These are phyloP conservation scores for Colletotrichum karsti DNA, from an alignment of 2,329 filamentous ascomycete genomes.

Conservation along the genomic window DNA sequence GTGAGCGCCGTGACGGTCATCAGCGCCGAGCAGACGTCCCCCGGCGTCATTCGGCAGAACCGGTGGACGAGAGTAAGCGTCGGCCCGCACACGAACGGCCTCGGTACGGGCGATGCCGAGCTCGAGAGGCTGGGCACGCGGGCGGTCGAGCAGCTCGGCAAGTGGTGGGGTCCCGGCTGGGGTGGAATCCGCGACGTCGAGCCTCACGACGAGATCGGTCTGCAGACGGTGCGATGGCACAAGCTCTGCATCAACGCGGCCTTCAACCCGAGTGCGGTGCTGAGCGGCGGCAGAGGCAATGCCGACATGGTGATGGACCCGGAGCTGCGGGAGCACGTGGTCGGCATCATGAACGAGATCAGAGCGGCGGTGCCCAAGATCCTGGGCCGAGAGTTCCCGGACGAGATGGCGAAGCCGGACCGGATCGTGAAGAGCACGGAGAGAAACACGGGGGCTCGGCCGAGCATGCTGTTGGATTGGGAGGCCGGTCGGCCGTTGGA, in stretches of 20 bases:
- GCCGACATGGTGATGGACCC: constrained; percentile 71
- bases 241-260: constrained; percentile 81
- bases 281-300: constrained; percentile 71
- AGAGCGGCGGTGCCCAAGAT: constrained; percentile 70
- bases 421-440: constrained; percentile 70
- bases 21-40: constrained; percentile 71
- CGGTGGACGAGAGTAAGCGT: constrained; percentile 78
- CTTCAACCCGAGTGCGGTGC: constrained; percentile 77
- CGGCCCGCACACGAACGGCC: constrained; percentile 68
- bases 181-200: constrained; percentile 74
- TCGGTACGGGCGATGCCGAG: constrained; percentile 43
- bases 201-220: constrained; percentile 68
- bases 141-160: constrained; percentile 57
- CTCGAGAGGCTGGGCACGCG: constrained; percentile 45
- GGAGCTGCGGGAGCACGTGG: constrained; percentile 69
- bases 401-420: constrained; percentile 68
- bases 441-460: constrained; percentile 70
- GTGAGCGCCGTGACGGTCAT: constrained; percentile 76
- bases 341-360: constrained; percentile 76
- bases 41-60: constrained; percentile 73
- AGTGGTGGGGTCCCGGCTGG: constrained; percentile 56
- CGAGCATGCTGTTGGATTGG: constrained; percentile 77
- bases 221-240: constrained; percentile 79
- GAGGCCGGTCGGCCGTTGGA: constrained; percentile 72
- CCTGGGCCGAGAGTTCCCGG: constrained; percentile 67